phyloP scores from a whole-genome alignment of 2,329 filamentous ascomycete genomes.

The Penicillium oxalicum region DNA sequence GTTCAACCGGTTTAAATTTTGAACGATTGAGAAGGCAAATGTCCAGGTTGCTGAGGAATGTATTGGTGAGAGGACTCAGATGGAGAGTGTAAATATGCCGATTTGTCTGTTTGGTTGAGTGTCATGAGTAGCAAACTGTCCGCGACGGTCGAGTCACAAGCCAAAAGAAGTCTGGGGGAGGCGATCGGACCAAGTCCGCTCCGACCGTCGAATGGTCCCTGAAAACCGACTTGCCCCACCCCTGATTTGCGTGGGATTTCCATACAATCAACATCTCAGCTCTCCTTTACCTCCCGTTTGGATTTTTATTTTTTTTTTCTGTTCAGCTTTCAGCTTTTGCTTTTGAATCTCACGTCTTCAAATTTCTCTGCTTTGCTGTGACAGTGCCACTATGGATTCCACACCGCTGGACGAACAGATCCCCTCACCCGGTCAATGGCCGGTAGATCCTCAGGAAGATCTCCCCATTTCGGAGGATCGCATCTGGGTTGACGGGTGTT shows the following conservation, averaged over 20 bases:
- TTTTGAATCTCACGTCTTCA: too few species aligned
- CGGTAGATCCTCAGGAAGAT: conserved; percentile 59
- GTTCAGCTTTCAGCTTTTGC: background rate
- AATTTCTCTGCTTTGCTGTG: too few species aligned
- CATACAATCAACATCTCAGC: conserved; percentile 1
- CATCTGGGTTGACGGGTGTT: conserved; percentile 98
- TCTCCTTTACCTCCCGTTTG: conserved; percentile 7
- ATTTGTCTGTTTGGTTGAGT: too few species aligned
- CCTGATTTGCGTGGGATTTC: background rate
- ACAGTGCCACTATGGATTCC: conserved; percentile 8
- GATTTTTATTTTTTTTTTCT: background rate
- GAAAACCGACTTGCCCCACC: background rate
- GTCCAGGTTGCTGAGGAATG: too few species aligned
- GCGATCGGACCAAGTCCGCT: too few species aligned
- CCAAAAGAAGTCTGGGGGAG: too few species aligned
- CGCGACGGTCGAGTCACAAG: too few species aligned
- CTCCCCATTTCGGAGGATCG: conserved; percentile 58
- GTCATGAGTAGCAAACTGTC: too few species aligned
- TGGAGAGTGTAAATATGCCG: too few species aligned
- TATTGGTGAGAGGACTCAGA: too few species aligned
- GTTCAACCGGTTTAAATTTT: background rate
- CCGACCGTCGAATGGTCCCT: background rate
- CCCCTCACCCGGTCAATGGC: conserved; percentile 54
- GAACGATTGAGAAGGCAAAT: too few species aligned
- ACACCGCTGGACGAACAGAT: conserved; percentile 32